phyloP scores from a whole-genome alignment of 1,284 basidiomycete species.

The Golubevia sp. region DNA sequence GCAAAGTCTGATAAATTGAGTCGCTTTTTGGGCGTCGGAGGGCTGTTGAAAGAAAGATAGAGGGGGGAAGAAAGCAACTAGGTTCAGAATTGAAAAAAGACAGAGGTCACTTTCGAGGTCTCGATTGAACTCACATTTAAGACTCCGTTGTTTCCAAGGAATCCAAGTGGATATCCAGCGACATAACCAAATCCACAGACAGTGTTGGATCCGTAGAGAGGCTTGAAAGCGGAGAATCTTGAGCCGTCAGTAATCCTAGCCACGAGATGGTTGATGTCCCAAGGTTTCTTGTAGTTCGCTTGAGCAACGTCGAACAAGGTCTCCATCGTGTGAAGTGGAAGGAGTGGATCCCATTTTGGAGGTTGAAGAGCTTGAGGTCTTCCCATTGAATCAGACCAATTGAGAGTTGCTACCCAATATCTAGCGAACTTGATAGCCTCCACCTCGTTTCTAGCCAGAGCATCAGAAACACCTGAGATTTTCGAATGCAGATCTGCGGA shows the following conservation, averaged over 20 bases:
- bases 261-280: not conserved
- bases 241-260: not conserved
- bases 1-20: constrained; percentile 1
- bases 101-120: too few species aligned
- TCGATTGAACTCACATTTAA: too few species aligned
- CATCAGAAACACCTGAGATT: too few species aligned
- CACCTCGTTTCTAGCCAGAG: too few species aligned
- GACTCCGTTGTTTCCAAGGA: not conserved
- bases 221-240: not conserved
- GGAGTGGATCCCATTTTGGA: not conserved
- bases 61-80: too few species aligned
- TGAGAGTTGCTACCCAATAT: too few species aligned
- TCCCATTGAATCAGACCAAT: too few species aligned
- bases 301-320: not conserved
- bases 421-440: too few species aligned
- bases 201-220: not conserved
- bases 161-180: not conserved
- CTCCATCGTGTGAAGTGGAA: not conserved
- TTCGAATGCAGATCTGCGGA: too few species aligned
- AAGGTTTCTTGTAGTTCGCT: constrained; percentile 1
- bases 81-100: too few species aligned
- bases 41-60: too few species aligned
- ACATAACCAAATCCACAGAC: not conserved
- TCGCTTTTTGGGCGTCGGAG: not conserved
- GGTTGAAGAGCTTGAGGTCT: too few species aligned